A percentile compares a stretch with the other conserved stretches of the same genome.
These are phyloP conservation scores for Spathaspora sp. DNA, from an alignment of 805 yeast species.

Conservation along the genomic window DNA sequence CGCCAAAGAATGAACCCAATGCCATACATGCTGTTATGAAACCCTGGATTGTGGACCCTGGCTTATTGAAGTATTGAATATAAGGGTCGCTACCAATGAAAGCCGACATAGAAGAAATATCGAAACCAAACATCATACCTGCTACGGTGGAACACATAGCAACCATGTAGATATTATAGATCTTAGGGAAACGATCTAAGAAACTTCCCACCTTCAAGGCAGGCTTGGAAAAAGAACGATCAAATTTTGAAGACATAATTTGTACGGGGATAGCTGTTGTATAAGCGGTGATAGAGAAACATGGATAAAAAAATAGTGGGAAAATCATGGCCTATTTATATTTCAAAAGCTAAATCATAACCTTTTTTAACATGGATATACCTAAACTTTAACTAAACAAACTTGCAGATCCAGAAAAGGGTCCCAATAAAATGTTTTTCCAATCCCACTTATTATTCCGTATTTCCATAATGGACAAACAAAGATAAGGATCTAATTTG, in stretches of 20 bases:
- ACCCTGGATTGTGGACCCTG: conserved; percentile 56
- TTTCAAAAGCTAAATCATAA: background rate
- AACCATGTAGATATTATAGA: conserved; percentile 55
- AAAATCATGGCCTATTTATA: no score
- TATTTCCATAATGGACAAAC: no score
- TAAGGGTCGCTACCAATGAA: conserved; percentile 52
- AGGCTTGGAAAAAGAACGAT: conserved; percentile 12
- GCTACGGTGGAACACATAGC: conserved; percentile 59
- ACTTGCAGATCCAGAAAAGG: no score
- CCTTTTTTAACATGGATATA: no score
- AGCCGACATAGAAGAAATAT: conserved; percentile 74
- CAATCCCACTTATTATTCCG: no score
- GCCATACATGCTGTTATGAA: conserved; percentile 73
- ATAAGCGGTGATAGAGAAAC: background rate
- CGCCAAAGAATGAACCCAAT: conserved; percentile 72
- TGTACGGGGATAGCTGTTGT: background rate
- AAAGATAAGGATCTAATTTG: no score
- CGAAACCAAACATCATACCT: conserved; percentile 75
- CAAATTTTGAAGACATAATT: conserved; percentile 7
- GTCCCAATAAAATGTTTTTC: no score
- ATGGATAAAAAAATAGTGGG: background rate
- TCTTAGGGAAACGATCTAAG: conserved; percentile 33
- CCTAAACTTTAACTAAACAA: no score
- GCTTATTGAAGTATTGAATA: conserved; percentile 42
- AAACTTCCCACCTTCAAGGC: conserved; percentile 31